Evolutionary conservation across 768 basidiomycete species (phyloP).

Genomic region (Phlebiopsis flavidoalba): DNA sequence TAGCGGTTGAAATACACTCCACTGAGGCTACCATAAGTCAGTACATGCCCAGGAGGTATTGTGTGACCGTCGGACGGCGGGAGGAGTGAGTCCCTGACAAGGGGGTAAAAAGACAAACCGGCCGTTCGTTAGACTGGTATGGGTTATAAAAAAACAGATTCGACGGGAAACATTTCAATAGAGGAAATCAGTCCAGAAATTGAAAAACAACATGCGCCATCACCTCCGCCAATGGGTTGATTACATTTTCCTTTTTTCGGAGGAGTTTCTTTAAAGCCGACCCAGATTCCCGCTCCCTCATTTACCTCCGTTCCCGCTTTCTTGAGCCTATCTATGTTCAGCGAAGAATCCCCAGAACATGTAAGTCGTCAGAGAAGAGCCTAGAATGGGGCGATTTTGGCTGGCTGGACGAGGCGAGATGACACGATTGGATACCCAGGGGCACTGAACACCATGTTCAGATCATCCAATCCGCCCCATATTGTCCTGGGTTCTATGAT

Average conservation of each 20-base stretch:
- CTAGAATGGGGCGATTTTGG: not conserved
- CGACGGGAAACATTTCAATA: constrained; percentile 26
- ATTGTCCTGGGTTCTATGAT: constrained; percentile 12
- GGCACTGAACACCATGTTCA: not conserved
- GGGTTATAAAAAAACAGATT: constrained; percentile 24
- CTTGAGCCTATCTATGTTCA: not conserved
- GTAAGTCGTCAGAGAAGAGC: not conserved
- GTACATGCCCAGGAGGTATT: not conserved
- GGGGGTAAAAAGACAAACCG: constrained; percentile 1
- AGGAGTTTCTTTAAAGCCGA: constrained; percentile 2
- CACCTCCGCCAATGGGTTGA: constrained; percentile 10
- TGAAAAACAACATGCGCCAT: constrained; percentile 25
- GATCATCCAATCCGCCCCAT: not conserved
- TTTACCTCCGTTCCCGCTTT: not conserved
- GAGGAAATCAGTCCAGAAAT: constrained; percentile 21
- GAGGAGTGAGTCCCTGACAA: not conserved
- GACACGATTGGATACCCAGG: not conserved
- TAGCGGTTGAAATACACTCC: not conserved
- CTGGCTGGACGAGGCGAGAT: not conserved
- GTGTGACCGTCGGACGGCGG: not conserved
- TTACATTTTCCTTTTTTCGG: constrained; percentile 14
- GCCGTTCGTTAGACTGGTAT: constrained; percentile 13
- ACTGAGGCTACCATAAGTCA: not conserved
- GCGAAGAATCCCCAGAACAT: not conserved
- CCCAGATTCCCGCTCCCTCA: constrained; percentile 7